Percentiles rank a stretch among this genome's conserved stretches.
Conservation (phyloP, 345 rosid genomes). For the Trapa bicornis region DNA sequence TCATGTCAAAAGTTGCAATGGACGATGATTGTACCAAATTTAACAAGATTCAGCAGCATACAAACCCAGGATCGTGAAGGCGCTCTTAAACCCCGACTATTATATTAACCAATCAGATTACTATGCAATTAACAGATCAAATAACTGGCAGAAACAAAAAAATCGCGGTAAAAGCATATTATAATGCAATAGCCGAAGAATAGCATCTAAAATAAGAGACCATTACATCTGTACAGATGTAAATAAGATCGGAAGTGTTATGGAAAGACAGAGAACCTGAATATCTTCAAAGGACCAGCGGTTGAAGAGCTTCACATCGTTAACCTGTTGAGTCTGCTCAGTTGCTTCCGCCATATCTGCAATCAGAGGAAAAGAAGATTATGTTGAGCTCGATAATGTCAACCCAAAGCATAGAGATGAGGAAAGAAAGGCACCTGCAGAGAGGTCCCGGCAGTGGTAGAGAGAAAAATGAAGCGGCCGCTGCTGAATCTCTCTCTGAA, state of each 20-base stretch:
- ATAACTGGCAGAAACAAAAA: background rate
- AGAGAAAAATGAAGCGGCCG: background rate
- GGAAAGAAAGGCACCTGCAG: background rate
- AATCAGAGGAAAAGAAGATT: background rate
- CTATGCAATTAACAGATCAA: background rate
- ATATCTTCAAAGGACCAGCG: slow-evolving; percentile 79
- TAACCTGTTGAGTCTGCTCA: slow-evolving; percentile 14
- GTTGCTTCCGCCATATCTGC: slow-evolving; percentile 19
- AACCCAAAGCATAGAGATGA: no score
- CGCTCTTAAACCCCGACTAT: no score
- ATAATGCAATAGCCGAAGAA: no score
- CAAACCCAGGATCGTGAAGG: background rate
- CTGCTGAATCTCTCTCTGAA: background rate
- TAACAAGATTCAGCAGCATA: no score
- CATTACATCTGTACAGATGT: background rate
- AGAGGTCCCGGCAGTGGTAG: background rate
- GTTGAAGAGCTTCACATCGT: slow-evolving; percentile 74
- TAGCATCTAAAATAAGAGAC: background rate
- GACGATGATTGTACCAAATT: no score
- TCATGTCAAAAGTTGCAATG: no score
- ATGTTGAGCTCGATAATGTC: background rate
- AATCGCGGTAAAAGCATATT: background rate
- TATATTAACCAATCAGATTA: background rate
- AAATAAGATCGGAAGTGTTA: background rate
- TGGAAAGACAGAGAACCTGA: slow-evolving; percentile 21